Conservation (phyloP, 176 grass and related monocot species). For the Ampelocalamus luodianensis region DNA sequence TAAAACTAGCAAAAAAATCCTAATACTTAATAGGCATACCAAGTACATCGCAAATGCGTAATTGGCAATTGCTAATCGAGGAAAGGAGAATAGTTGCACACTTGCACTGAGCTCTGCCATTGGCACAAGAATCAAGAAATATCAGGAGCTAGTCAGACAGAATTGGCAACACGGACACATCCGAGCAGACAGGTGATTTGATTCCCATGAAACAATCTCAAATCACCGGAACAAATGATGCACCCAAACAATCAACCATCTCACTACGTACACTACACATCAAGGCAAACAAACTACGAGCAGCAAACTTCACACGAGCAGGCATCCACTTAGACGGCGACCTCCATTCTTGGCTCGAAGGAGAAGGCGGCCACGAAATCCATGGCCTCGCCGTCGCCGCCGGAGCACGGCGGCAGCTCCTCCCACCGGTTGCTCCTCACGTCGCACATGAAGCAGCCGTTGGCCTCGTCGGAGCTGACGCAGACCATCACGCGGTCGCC, state of each 20-base stretch:
- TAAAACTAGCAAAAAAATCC: no score
- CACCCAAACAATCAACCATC: neutral
- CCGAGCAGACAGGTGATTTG: constrained; percentile 43
- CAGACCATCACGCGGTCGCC: constrained; percentile 71
- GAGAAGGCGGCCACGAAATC: constrained; percentile 85
- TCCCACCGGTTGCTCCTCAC: constrained; percentile 60
- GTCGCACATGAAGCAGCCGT: constrained; percentile 66
- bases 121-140: constrained; percentile 26
- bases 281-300: neutral
- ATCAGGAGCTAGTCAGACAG: neutral
- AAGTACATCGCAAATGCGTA: neutral
- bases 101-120: neutral
- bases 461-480: constrained; percentile 56
- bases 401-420: constrained; percentile 55
- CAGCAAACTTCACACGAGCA: neutral
- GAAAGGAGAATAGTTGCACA: constrained; percentile 4
- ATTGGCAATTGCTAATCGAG: neutral
- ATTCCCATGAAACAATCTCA: constrained; percentile 41
- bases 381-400: constrained; percentile 39
- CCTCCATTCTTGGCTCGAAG: constrained; percentile 91
- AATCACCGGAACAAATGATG: constrained; percentile 18
- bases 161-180: constrained; percentile 7
- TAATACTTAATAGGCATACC: neutral
- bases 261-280: constrained; percentile 14
- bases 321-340: constrained; percentile 43